Base-by-base conservation (phyloP, 768 basidiomycete species). In the Jaapia argillacea region DNA sequence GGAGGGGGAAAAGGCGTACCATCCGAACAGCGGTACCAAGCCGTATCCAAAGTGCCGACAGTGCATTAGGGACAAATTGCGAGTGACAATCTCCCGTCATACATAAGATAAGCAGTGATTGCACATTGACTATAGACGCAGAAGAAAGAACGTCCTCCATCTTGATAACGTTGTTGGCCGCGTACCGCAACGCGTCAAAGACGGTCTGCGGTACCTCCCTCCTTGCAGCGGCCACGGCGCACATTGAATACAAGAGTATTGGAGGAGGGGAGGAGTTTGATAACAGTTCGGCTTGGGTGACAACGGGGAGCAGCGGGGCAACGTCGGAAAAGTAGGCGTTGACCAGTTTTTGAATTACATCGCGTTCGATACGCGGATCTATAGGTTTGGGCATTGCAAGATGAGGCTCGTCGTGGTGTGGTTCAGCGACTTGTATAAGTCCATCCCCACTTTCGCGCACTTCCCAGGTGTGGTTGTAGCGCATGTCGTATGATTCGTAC, bases 241-340 rank as follows among this genome's bases (percentile, higher is more conserved):
- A 97, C 63, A 98, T 92, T 27, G 89, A 82, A 61, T 97, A 97
- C 18, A 98, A 73, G 45, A 98, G 63, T 20, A 99, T 71, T 3
- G 85, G 80, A 2, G 90, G 76, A 0, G 83, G 85, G 12, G 77
- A 79, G 18, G 77, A 71, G 40, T 60, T 76, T 27, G 81, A 73
- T 48, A 96, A 67, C 56, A 99, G 97, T 58, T 99, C 94, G 21
- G 77, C 72, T 56, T 85, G 78, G 14, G 88, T 87, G 46, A 98
- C 76, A 51, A 99, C 71, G 7, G 96, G 94, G 45, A 97, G 75
- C 33, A 88, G 68, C n/a, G 87, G 88, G 2, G 87, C 79, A 37
- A 93, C 72, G n/a, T 92, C 81, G 18, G 73, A 70, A 64, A 96
- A 99, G 66, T 93, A 96, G 18, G 81, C 78, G 61, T 98, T 98